Base-by-base conservation (phyloP, 2,329 filamentous ascomycete species). In the Fusarium tupiense region DNA sequence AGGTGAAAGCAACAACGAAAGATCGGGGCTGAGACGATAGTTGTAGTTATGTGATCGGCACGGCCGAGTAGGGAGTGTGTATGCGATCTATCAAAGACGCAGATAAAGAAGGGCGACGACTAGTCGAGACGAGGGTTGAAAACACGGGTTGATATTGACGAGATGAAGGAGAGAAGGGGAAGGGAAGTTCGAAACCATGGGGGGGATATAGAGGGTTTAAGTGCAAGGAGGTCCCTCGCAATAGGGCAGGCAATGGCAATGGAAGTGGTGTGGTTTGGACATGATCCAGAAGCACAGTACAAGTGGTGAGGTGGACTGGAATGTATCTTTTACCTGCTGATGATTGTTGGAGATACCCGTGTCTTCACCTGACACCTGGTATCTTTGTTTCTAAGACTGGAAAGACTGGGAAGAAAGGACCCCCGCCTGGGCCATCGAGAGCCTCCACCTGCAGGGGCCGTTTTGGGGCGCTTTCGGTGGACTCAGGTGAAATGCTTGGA, bases 81-180 rank as follows among this genome's bases (percentile, higher is more conserved):
- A 61, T 76, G 83, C 82, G 71, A 83, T 87, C 86, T 88, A 77
- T 88, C 86, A 87, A 88, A 88, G 86, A 88, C 84, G 82, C 85
- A 67, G 72, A 81, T 77, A 79, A 78, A 53, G 74, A 79, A 78
- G 66, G 77, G 70, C 74, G 71, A 73, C 71, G 66, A 79, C 72
- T 64, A 69, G 68, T 70, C 67, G 53, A 71, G 71, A 60, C 77
- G 74, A 78, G 72, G 76, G 72, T 66, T 72, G 75, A 71, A 71
- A 75, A 62, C 67, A 71, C 67, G 71, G 58, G 63, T 56, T 57
- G 56, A 63, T 67, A 68, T 56, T 68, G 67, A 68, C 63, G 61
- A 69, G 75, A 78, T 78, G 76, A 74, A 74, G 69, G 72, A 72
- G 67, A 66, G 68, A 76, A 64, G 35, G 57, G 61, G 62, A 61